Evolutionary conservation across 116 monocot species (phyloP), one percentile per base, ranked within the genome.

Genomic region (Thalassia testudinum): DNA sequence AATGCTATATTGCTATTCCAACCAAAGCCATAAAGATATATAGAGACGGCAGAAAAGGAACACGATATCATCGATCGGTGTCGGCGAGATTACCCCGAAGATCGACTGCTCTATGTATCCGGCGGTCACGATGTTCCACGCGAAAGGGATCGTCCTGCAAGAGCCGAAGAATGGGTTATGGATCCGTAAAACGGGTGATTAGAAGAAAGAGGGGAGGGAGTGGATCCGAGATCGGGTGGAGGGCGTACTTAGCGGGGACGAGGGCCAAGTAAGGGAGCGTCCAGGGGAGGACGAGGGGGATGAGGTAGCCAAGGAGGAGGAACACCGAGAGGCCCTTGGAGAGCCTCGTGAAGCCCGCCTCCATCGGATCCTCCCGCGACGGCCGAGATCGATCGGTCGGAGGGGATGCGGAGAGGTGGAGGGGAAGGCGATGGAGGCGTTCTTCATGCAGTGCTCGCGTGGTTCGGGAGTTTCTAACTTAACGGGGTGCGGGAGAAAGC

Each of bases 121-220:
- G n/a, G 58, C 58, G 20, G 58, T 58, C 11, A 58, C 23, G 20
- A 58, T 44, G 47, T 58, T 58, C 58, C 58, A 58, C 26, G 28
- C 43, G 26, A 58, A 58, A 26, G 58, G 58, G 15, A 58, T 58
- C 19, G 58, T 58, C 58, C 58, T 58, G 45, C 45, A 58, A 17
- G 21, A 17, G 27, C 13, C 2, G 8, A 23, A 58, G 43, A 12
- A 58, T 6, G 22, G 6, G 5, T 50, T 1, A 50, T 1, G 7
- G 24, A 50, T 5, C 7, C 21, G 22, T 4, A 50, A 24, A 13
- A 22, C 8, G n/a, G 22, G 24, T 23, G 22, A 6, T 14, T 47
- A 6, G 5, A 1, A 21, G 24, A 15, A 19, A 26, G 1, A 19
- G 8, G 7, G 26, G 47, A 12, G 12, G 21, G 7, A 50, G 7